A percentile compares a stretch with the other conserved stretches of the same genome.
phyloP scores from a whole-genome alignment of 106 monocot genomes.

The Iris macrosiphon region DNA sequence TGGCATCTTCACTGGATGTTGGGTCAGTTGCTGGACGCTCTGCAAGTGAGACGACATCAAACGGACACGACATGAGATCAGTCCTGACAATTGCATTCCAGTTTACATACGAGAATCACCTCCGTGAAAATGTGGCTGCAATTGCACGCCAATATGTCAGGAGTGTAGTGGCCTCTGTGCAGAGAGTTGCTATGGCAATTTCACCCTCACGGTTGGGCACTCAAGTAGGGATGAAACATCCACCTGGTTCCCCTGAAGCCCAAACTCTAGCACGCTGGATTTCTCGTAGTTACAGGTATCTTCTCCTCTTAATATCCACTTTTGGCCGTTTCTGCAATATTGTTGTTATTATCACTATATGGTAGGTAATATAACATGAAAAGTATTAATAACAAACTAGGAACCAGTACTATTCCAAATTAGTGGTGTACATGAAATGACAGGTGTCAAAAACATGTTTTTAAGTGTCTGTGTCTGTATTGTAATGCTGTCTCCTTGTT shows the following conservation, averaged over 20 bases:
- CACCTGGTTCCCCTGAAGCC: constrained; percentile 62
- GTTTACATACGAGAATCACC: constrained; percentile 65
- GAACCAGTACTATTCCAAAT: too few relatives aligned
- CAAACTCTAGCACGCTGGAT: constrained; percentile 64
- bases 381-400: too few relatives aligned
- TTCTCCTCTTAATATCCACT: not conserved
- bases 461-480: too few relatives aligned
- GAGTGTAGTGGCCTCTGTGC: constrained; percentile 65
- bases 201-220: constrained; percentile 43
- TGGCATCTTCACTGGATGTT: constrained; percentile 72
- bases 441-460: too few relatives aligned
- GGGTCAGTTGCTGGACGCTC: constrained; percentile 31
- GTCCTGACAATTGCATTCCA: constrained; percentile 90
- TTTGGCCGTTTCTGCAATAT: too few relatives aligned
- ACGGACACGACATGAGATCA: constrained; percentile 33
- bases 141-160: constrained; percentile 82
- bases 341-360: too few relatives aligned
- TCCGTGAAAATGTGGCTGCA: constrained; percentile 56
- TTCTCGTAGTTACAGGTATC: constrained; percentile 50
- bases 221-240: constrained; percentile 34
- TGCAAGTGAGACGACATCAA: constrained; percentile 6
- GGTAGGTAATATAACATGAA: too few relatives aligned
- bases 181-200: constrained; percentile 87
- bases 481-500: too few relatives aligned
- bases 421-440: too few relatives aligned